phyloP scores from a whole-genome alignment of 2,329 filamentous ascomycete species.

The Cyphellophora europaea region DNA sequence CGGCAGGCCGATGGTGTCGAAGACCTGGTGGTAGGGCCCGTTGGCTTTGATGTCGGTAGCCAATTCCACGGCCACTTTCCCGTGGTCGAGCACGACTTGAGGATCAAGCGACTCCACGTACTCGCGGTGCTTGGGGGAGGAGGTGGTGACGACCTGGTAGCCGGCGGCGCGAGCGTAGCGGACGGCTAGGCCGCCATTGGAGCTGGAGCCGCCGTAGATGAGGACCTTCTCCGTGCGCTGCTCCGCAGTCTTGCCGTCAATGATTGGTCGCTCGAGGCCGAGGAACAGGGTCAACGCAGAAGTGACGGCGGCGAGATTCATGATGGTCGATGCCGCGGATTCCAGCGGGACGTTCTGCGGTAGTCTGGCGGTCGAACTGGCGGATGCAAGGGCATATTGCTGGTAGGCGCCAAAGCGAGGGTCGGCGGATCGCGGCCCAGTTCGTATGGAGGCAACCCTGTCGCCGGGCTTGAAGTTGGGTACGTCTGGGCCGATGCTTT shows the following conservation, averaged over 20 bases:
- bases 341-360: constrained; percentile 7
- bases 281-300: constrained; percentile 13
- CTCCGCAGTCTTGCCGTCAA: constrained; percentile 1
- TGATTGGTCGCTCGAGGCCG: constrained; percentile 9
- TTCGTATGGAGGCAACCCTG: constrained; percentile 17
- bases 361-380: constrained; percentile 6
- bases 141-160: constrained; percentile 25
- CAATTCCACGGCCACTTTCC: background rate
- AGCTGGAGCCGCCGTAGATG: constrained; percentile 30
- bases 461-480: constrained; percentile 11
- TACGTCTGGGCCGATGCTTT: constrained; percentile 10
- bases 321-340: constrained; percentile 8
- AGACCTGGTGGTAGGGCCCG: constrained; percentile 9
- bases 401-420: constrained; percentile 15
- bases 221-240: constrained; percentile 21
- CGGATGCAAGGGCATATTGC: constrained; percentile 13
- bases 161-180: constrained; percentile 28
- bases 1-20: constrained; percentile 9
- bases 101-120: constrained; percentile 24
- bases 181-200: constrained; percentile 27
- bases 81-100: constrained; percentile 23
- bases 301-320: constrained; percentile 14
- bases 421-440: constrained; percentile 7
- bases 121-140: constrained; percentile 23
- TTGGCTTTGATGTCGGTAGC: constrained; percentile 3